Conservation (phyloP, 192 early-diverging fungal genomes). For the Mortierella claussenii region DNA sequence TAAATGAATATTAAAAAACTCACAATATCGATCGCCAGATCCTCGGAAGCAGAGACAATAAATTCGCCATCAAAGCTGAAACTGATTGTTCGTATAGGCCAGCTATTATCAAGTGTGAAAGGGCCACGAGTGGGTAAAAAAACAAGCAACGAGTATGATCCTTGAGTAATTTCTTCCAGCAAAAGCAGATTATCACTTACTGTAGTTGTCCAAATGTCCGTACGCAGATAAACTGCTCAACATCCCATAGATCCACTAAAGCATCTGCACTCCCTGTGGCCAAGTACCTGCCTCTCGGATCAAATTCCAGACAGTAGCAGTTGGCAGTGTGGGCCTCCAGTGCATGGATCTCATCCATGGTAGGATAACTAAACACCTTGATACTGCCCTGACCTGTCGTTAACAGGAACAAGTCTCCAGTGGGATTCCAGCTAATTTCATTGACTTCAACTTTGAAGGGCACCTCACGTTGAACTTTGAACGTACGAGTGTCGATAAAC, state of each 20-base stretch:
- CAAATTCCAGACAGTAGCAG: slow-evolving; percentile 83
- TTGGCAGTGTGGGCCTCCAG: slow-evolving; percentile 82
- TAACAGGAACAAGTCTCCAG: slow-evolving; percentile 77
- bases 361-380: slow-evolving; percentile 74
- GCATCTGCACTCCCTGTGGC: slow-evolving; percentile 85
- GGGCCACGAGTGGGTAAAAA: background rate
- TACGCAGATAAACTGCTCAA: slow-evolving; percentile 69
- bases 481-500: slow-evolving; percentile 78
- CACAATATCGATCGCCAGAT: slow-evolving; percentile 82
- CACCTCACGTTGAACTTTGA: slow-evolving; percentile 20
- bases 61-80: slow-evolving; percentile 85
- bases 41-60: slow-evolving; percentile 81
- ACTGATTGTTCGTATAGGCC: slow-evolving; percentile 80
- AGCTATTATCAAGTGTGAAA: slow-evolving; percentile 52
- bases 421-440: slow-evolving; percentile 84
- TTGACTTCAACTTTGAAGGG: slow-evolving; percentile 65
- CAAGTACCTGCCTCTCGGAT: slow-evolving; percentile 82
- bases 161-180: background rate
- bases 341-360: slow-evolving; percentile 62
- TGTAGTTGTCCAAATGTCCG: slow-evolving; percentile 74
- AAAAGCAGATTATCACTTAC: slow-evolving; percentile 49
- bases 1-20: slow-evolving; percentile 52
- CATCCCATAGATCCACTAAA: slow-evolving; percentile 79
- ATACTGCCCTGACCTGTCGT: slow-evolving; percentile 82
- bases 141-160: background rate